Percentiles rank a stretch among this genome's conserved stretches.
Evolutionary conservation across 306 rosid species (phyloP).

Genomic region (Abrus pulchellus): DNA sequence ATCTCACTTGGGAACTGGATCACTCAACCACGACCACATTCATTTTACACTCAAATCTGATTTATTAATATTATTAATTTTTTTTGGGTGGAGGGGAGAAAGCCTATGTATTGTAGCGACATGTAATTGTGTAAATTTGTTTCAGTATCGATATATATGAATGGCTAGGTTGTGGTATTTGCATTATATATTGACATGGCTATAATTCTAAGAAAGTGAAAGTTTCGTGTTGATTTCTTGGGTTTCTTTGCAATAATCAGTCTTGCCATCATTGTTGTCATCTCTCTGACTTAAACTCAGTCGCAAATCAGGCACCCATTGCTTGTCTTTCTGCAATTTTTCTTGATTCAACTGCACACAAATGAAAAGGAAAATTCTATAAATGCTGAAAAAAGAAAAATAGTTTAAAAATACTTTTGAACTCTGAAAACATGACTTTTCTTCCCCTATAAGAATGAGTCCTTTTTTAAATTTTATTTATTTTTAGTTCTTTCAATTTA

Average conservation of each 20-base stretch:
- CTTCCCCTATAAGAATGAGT: background rate
- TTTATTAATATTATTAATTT: background rate
- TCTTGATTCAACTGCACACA: constrained; percentile 60
- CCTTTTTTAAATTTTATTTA: too few species aligned
- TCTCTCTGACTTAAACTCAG: constrained; percentile 61
- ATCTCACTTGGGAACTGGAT: background rate
- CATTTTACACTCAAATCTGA: background rate
- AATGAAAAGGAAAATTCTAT: background rate
- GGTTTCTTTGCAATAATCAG: constrained; percentile 48
- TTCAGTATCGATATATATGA: constrained; percentile 31
- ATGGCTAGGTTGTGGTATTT: constrained; percentile 43
- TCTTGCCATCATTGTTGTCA: constrained; percentile 42
- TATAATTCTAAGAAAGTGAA: constrained; percentile 66
- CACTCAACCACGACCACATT: constrained; percentile 22
- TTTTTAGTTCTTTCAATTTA: too few species aligned
- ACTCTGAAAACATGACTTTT: background rate
- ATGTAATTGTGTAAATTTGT: constrained; percentile 24
- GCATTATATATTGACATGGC: constrained; percentile 39
- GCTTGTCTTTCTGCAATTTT: constrained; percentile 47
- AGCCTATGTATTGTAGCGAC: constrained; percentile 36
- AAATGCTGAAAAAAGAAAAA: background rate
- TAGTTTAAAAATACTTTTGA: background rate
- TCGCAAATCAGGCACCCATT: constrained; percentile 69
- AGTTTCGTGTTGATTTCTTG: constrained; percentile 74
- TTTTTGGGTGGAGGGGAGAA: background rate